These are phyloP conservation scores for Hymenoscyphus occultus DNA, from an alignment of 2,329 filamentous ascomycete genomes.

Conservation along the genomic window DNA sequence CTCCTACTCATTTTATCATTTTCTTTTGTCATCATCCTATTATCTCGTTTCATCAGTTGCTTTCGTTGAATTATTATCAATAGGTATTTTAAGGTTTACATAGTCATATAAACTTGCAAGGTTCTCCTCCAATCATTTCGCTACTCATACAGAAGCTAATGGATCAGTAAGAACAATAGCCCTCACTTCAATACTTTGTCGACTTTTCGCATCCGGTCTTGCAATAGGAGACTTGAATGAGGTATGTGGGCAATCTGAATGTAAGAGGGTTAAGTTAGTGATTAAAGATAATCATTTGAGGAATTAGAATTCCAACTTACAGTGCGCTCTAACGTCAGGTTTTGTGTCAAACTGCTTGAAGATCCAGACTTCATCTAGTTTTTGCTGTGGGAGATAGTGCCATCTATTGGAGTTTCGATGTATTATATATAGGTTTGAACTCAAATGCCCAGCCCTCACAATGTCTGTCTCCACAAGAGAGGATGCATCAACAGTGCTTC, in stretches of 20 bases:
- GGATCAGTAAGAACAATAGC: constrained; percentile 2
- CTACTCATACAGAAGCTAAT: neutral
- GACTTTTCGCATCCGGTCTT: neutral
- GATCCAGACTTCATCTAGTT: neutral
- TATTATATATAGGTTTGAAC: neutral
- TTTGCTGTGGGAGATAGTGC: neutral
- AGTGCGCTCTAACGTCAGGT: neutral
- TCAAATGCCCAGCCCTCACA: neutral
- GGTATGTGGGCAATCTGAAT: neutral
- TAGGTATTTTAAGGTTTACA: too few species aligned
- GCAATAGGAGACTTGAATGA: neutral
- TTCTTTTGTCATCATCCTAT: too few species aligned
- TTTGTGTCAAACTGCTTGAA: constrained; percentile 9
- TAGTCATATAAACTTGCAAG: too few species aligned
- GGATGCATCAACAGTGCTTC: constrained; percentile 2
- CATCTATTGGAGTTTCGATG: neutral
- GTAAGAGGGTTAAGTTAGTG: neutral
- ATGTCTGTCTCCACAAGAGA: constrained; percentile 6
- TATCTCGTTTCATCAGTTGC: too few species aligned
- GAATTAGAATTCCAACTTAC: neutral
- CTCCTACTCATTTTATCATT: too few species aligned
- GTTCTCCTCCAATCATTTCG: too few species aligned
- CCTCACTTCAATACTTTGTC: constrained; percentile 7
- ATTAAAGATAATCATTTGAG: too few species aligned
- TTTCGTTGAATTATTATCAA: too few species aligned